Percentiles rank a stretch among this genome's conserved stretches.
Conservation (phyloP, 495 filamentous ascomycete genomes). For the Penicillium cosmopolitanum region DNA sequence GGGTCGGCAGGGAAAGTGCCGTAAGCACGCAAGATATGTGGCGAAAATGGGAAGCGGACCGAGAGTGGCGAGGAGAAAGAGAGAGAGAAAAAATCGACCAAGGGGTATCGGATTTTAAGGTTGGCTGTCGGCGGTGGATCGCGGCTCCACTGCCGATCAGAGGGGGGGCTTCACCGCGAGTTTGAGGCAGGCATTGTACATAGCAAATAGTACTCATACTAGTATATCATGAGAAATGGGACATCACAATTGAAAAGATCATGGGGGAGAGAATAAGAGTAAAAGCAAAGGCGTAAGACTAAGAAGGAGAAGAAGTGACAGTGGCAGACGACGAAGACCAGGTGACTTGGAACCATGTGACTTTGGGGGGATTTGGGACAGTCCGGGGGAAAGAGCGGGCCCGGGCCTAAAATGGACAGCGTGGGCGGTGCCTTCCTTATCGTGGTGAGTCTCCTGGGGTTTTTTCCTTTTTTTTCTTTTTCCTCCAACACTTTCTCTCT, state of each 20-base stretch:
- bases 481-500: background rate
- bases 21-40: conserved; percentile 5
- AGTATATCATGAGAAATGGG: background rate
- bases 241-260: background rate
- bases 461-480: background rate
- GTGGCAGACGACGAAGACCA: background rate
- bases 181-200: background rate
- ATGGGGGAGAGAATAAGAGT: too few relatives aligned
- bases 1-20: background rate
- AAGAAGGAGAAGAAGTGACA: background rate
- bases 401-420: background rate
- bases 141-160: conserved; percentile 33
- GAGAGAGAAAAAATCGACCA: background rate
- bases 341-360: background rate
- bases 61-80: conserved; percentile 5
- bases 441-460: background rate
- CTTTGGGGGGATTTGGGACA: background rate
- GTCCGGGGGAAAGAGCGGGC: background rate
- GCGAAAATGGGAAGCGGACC: conserved; percentile 2
- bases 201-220: background rate
- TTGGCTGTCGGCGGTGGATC: conserved; percentile 24
- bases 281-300: too few relatives aligned
- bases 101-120: conserved; percentile 16
- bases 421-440: background rate
- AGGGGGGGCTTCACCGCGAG: conserved; percentile 18